Evolutionary conservation across 345 rosid species (phyloP), one percentile per base, ranked within the genome.

Genomic region (Fremontodendron californicum): DNA sequence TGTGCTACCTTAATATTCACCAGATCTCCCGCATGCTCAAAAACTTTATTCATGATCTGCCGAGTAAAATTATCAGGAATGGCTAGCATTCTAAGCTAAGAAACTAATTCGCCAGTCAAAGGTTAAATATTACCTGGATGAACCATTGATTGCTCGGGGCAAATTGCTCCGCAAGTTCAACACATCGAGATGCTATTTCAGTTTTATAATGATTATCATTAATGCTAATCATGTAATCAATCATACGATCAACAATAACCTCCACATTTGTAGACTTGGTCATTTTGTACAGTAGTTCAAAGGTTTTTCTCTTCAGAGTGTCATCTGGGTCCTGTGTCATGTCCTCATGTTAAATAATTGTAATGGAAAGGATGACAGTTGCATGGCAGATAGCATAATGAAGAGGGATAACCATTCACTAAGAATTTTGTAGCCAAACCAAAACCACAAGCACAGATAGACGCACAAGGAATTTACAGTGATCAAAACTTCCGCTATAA

Each of bases 121-220:
- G 49, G 77, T 35, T 64, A 75, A 27, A 66, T 52, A 80, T 65
- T 85, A 96, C 99, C 97, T 89, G 95, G 79, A 96, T 96, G 82
- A 96, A 96, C 99, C 99, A 96, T 52, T 89, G 98, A 86, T 92
- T 96, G 78, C 98, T 92, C 61, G 99, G 98, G 49, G 99, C 99
- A 88, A 90, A 96, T 82, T 96, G 99, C 82, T 93, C 99, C 0
- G 98, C 99, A 72, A 96, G 93, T 73, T 93, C 97, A 77, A 93
- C 94, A 72, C 98, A 93, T 39, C 95, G 92, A 76, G 99, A 93
- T 76, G 97, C 99, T 82, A 92, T 96, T 83, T 93, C 99, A 52
- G 98, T 89, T 89, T 93, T 96, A 90, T 91, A 96, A 85, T 96
- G 99, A 88, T 86, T 89, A 72, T 96, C 99, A 52, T 84, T 96